A percentile compares a stretch with the other conserved stretches of the same genome.
phyloP scores from a whole-genome alignment of 1,284 basidiomycete genomes.

The Polyporus tsugae region DNA sequence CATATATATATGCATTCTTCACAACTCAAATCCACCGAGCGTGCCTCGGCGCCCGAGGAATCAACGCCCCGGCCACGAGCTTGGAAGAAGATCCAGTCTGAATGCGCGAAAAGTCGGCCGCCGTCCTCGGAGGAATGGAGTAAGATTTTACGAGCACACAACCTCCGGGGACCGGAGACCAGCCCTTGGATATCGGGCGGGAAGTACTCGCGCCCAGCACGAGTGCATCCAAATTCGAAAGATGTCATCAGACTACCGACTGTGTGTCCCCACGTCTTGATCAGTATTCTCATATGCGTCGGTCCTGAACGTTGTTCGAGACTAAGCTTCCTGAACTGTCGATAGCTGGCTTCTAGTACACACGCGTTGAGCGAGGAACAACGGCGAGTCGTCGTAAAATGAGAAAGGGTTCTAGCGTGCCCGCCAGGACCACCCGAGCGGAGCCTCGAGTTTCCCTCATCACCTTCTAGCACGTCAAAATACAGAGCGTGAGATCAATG shows the following conservation, averaged over 20 bases:
- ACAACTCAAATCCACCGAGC: not conserved
- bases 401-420: not conserved
- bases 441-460: slow-evolving; percentile 6
- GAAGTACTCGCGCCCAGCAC: not conserved
- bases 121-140: slow-evolving; percentile 14
- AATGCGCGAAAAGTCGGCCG: not conserved
- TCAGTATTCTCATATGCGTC: slow-evolving; percentile 3
- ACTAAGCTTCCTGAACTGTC: not conserved
- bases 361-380: not conserved
- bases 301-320: slow-evolving; percentile 5
- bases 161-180: not conserved
- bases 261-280: not conserved
- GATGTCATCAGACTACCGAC: not conserved
- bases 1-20: not conserved
- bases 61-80: not conserved
- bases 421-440: not conserved
- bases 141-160: not conserved
- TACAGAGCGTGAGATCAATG: not conserved
- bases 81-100: not conserved
- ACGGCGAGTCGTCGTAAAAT: not conserved
- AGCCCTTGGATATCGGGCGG: not conserved
- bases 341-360: not conserved
- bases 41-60: not conserved
- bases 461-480: slow-evolving; percentile 2
- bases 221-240: not conserved